phyloP scores from a whole-genome alignment of 2,329 filamentous ascomycete species.

The Clonostachys sp. region DNA sequence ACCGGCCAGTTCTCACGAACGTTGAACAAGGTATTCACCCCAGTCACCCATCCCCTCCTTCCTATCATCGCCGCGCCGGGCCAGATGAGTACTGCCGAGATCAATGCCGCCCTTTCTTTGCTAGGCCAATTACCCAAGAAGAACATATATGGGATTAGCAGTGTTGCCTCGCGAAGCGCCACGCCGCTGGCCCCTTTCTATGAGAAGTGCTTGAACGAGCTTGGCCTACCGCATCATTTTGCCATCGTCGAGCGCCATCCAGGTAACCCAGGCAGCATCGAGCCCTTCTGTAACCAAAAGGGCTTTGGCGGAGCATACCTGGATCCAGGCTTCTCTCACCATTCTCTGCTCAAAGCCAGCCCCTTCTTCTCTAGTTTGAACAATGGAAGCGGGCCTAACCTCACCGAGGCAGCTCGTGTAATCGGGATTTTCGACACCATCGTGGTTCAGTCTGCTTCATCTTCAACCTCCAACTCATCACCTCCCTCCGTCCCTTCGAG shows the following conservation, averaged over 20 bases:
- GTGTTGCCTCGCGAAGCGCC: conserved; percentile 54
- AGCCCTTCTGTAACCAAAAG: conserved; percentile 66
- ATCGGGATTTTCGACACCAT: conserved; percentile 84
- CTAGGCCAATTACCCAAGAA: conserved; percentile 78
- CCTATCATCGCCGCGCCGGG: conserved; percentile 83
- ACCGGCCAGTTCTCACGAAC: conserved; percentile 81
- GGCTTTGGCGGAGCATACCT: conserved; percentile 81
- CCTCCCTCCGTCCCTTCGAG: conserved; percentile 44
- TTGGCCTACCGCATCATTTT: conserved; percentile 82
- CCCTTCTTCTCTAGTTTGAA: conserved; percentile 46
- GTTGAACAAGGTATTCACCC: conserved; percentile 81
- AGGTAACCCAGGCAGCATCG: conserved; percentile 60
- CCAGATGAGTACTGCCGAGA: conserved; percentile 80
- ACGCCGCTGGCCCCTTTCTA: conserved; percentile 80
- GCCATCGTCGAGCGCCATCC: conserved; percentile 67
- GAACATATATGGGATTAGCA: conserved; percentile 76
- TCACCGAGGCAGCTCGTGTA: conserved; percentile 72
- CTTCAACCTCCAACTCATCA: conserved; percentile 19
- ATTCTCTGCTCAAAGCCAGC: conserved; percentile 54
- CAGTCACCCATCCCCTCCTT: conserved; percentile 80
- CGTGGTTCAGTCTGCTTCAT: conserved; percentile 26
- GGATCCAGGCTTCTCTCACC: conserved; percentile 63
- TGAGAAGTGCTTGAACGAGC: conserved; percentile 76
- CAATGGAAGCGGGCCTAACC: conserved; percentile 44
- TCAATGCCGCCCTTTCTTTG: conserved; percentile 73